phyloP scores from a whole-genome alignment of 257 asterid genomes.

The Cynanchum wilfordii region DNA sequence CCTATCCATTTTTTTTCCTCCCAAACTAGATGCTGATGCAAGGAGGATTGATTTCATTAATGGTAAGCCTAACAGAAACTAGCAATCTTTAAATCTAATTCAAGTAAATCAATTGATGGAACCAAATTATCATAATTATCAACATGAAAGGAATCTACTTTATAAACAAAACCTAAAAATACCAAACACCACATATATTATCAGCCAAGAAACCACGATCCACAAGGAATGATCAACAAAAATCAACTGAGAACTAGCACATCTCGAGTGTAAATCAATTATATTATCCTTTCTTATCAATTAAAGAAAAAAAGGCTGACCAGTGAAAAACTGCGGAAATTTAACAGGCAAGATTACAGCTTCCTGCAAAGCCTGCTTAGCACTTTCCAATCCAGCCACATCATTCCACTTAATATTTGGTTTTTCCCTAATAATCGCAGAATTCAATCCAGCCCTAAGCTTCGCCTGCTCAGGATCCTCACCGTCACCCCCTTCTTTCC shows the following conservation, averaged over 20 bases:
- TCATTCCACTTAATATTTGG: slow-evolving; percentile 98
- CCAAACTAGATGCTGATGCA: no score
- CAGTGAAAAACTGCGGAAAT: slow-evolving; percentile 96
- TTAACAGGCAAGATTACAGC: slow-evolving; percentile 97
- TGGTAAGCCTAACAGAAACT: no score
- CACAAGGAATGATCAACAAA: not conserved
- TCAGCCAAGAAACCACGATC: not conserved
- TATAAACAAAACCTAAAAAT: not conserved
- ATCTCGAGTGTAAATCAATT: not conserved
- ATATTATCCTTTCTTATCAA: not conserved
- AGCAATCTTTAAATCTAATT: not conserved
- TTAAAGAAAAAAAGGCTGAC: slow-evolving; percentile 23
- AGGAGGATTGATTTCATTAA: not conserved
- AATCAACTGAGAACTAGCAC: not conserved
- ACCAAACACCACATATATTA: slow-evolving; percentile 1
- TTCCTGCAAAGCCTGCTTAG: slow-evolving; percentile 95
- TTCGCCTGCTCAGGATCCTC: slow-evolving; percentile 90
- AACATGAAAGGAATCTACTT: slow-evolving; percentile 6
- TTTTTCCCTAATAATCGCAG: slow-evolving; percentile 90
- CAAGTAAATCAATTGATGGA: not conserved
- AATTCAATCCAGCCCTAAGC: slow-evolving; percentile 80
- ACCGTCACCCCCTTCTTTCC: slow-evolving; percentile 56
- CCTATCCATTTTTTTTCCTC: no score
- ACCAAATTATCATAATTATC: not conserved
- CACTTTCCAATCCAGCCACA: slow-evolving; percentile 98